phyloP scores from a whole-genome alignment of 208 protist genomes.

The Wallacemonas sp. region DNA sequence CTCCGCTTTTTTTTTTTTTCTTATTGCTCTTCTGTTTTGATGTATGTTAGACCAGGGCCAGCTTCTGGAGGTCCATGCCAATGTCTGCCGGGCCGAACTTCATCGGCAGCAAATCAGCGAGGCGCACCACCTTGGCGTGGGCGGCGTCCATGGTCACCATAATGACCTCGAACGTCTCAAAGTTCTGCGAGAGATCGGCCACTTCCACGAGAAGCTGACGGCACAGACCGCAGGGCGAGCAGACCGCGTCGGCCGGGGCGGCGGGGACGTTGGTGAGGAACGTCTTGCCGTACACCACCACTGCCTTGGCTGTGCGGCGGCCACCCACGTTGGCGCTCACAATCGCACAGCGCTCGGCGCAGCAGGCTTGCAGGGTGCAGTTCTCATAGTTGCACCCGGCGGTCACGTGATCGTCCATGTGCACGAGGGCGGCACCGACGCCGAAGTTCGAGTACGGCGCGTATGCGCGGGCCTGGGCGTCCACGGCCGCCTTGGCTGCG shows the following conservation, averaged over 20 bases:
- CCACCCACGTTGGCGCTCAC: slow-evolving; percentile 77
- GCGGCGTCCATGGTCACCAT: slow-evolving; percentile 53
- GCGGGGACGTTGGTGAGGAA: slow-evolving; percentile 18
- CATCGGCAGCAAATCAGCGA: slow-evolving; percentile 62
- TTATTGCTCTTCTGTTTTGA: slow-evolving; percentile 22
- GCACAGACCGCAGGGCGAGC: slow-evolving; percentile 84
- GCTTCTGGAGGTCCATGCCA: slow-evolving; percentile 57
- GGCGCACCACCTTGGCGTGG: slow-evolving; percentile 51
- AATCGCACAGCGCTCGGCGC: slow-evolving; percentile 87
- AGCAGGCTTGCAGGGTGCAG: slow-evolving; percentile 74
- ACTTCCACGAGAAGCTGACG: slow-evolving; percentile 83
- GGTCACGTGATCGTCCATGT: slow-evolving; percentile 63
- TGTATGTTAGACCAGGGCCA: slow-evolving; percentile 17
- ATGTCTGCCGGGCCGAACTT: slow-evolving; percentile 81
- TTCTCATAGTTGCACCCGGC: slow-evolving; percentile 89
- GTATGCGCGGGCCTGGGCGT: slow-evolving; percentile 60
- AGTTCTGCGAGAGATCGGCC: slow-evolving; percentile 74
- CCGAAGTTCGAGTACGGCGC: slow-evolving; percentile 80
- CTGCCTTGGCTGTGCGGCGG: slow-evolving; percentile 59
- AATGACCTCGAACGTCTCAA: slow-evolving; percentile 66
- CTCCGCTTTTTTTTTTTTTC: slow-evolving; percentile 9
- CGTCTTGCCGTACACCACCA: slow-evolving; percentile 73
- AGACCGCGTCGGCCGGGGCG: slow-evolving; percentile 40
- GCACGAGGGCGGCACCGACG: slow-evolving; percentile 80
- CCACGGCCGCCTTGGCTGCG: slow-evolving; percentile 40